phyloP scores from a whole-genome alignment of 2,329 filamentous ascomycete species.

The Apiospora kogelbergensis region DNA sequence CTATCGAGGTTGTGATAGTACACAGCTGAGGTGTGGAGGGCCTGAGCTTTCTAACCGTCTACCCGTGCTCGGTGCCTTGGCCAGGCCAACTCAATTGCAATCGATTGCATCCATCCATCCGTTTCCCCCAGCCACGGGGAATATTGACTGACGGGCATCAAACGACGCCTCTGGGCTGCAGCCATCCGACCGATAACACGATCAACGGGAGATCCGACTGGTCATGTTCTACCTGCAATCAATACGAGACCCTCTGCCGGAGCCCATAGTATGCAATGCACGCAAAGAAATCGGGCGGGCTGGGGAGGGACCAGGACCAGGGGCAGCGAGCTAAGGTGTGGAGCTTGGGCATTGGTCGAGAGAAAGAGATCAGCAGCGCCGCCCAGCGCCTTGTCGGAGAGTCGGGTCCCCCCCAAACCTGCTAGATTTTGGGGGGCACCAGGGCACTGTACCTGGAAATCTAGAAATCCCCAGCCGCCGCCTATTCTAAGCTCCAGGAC shows the following conservation, averaged over 20 bases:
- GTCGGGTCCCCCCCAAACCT: not conserved
- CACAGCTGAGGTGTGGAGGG: no score
- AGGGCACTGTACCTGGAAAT: no score
- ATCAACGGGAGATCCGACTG: not conserved
- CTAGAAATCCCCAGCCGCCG: not conserved
- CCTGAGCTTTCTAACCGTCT: not conserved
- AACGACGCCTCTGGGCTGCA: not conserved
- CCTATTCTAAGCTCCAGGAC: not conserved
- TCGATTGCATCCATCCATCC: no score
- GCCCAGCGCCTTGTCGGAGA: not conserved
- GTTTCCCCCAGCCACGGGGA: not conserved
- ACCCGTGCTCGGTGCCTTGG: no score
- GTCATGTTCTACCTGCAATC: conserved; percentile 2
- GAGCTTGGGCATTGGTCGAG: not conserved
- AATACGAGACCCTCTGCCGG: not conserved
- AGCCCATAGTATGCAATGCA: not conserved
- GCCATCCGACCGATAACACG: not conserved
- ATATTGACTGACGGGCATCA: not conserved
- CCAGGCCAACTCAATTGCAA: no score
- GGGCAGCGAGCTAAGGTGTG: not conserved
- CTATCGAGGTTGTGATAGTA: no score
- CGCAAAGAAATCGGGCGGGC: conserved; percentile 1
- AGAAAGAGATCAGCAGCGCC: not conserved
- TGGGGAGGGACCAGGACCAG: not conserved
- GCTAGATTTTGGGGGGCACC: not conserved